These are phyloP conservation scores for Phyllosticta paracitricarpa DNA, from an alignment of 2,329 filamentous ascomycete species.

Conservation along the genomic window DNA sequence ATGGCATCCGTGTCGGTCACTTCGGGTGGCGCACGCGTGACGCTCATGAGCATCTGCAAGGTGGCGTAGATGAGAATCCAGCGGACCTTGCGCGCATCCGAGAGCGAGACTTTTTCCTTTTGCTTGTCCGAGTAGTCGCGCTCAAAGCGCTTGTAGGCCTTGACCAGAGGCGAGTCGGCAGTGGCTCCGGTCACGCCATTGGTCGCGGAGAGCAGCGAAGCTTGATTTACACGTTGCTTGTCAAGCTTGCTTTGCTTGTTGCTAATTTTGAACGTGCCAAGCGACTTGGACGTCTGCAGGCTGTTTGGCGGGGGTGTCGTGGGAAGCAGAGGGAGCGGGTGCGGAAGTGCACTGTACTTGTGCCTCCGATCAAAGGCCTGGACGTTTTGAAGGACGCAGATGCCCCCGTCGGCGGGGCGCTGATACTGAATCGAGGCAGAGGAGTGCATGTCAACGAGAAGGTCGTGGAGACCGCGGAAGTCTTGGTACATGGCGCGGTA, in stretches of 20 bases:
- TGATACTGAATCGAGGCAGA: constrained; percentile 42
- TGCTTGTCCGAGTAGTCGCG: constrained; percentile 37
- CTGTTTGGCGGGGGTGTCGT: constrained; percentile 20
- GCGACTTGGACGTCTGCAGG: constrained; percentile 22
- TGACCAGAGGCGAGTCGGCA: constrained; percentile 45
- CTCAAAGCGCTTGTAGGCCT: constrained; percentile 62
- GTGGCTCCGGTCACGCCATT: constrained; percentile 32
- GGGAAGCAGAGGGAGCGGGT: constrained; percentile 60
- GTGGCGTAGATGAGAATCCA: constrained; percentile 69
- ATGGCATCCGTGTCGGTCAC: constrained; percentile 48
- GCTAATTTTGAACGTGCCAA: constrained; percentile 26
- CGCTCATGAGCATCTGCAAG: constrained; percentile 60
- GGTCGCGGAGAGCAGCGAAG: constrained; percentile 36
- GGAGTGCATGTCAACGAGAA: constrained; percentile 55
- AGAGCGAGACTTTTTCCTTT: constrained; percentile 49
- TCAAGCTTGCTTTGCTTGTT: constrained; percentile 35
- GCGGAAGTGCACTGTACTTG: constrained; percentile 48
- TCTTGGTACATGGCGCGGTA: constrained; percentile 56
- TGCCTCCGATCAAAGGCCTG: constrained; percentile 55
- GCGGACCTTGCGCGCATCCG: constrained; percentile 64
- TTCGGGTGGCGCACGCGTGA: constrained; percentile 51
- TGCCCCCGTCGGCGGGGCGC: constrained; percentile 50
- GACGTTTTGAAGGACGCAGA: constrained; percentile 61
- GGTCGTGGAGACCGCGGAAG: constrained; percentile 61
- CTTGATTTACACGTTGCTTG: constrained; percentile 15